A percentile compares a stretch with the other conserved stretches of the same genome.
These are phyloP conservation scores for Acer campestre DNA, from an alignment of 345 rosid genomes.

Conservation along the genomic window DNA sequence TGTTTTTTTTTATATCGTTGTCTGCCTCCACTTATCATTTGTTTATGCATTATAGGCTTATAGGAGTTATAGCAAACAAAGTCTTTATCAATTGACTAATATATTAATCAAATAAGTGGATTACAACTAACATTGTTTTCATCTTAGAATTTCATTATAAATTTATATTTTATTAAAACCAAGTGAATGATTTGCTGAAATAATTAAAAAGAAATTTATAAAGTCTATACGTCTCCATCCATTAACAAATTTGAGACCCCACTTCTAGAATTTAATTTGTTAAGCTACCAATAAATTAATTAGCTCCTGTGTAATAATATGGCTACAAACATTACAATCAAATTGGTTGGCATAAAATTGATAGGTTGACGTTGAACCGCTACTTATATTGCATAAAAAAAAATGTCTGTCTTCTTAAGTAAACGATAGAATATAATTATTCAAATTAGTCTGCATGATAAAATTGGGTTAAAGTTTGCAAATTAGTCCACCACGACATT, in stretches of 20 bases:
- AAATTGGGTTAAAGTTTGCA: background rate
- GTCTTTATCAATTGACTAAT: background rate
- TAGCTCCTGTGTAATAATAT: background rate
- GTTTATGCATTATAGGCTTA: background rate
- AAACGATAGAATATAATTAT: background rate
- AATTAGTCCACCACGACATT: background rate
- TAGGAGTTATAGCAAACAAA: background rate
- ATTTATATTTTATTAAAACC: background rate
- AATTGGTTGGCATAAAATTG: background rate
- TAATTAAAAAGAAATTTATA: background rate
- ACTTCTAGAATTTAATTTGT: background rate
- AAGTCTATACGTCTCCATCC: constrained; percentile 16
- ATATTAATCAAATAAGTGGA: constrained; percentile 22
- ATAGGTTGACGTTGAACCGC: background rate
- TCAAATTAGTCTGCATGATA: background rate
- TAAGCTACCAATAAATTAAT: background rate
- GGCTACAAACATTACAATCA: background rate
- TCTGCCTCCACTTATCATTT: background rate
- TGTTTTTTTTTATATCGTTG: background rate
- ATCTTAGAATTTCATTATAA: background rate
- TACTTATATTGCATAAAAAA: background rate
- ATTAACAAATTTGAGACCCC: background rate
- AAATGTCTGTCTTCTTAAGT: background rate
- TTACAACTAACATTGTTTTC: constrained; percentile 32
- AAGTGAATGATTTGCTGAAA: constrained; percentile 24